Evolutionary conservation across 129 eudicot genomes (phyloP).

Genomic region (Silybum marianum): DNA sequence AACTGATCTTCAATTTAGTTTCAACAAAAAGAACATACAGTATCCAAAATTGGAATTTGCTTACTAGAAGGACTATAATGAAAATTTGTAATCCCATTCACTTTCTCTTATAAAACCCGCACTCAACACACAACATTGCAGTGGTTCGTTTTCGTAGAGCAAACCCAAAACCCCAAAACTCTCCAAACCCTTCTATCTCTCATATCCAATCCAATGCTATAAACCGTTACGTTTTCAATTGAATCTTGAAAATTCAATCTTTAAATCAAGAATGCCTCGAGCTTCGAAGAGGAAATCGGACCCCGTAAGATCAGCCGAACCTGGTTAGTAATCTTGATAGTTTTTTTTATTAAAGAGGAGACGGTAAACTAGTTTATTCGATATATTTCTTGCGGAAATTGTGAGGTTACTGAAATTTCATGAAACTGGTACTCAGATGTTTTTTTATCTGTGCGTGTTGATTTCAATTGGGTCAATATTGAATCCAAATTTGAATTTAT

Average conservation of each 20-base stretch:
- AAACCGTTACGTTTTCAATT: background rate
- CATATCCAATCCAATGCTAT: background rate
- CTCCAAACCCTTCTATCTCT: conserved; percentile 15
- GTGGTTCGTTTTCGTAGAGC: background rate
- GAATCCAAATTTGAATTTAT: conserved; percentile 26
- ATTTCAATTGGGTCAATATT: background rate
- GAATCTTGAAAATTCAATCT: background rate
- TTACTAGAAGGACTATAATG: background rate
- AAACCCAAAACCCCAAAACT: conserved; percentile 8
- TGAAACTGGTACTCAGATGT: background rate
- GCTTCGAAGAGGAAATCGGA: conserved; percentile 62
- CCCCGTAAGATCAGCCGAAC: conserved; percentile 40
- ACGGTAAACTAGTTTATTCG: background rate
- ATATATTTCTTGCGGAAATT: background rate
- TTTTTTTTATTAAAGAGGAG: background rate
- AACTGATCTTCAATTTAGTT: background rate
- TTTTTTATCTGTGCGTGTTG: background rate
- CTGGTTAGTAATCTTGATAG: conserved; percentile 25
- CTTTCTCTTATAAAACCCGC: background rate
- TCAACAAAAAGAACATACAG: too few relatives aligned
- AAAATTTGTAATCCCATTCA: background rate
- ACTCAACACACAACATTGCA: background rate
- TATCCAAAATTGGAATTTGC: background rate
- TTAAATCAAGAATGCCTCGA: conserved; percentile 49
- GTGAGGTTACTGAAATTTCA: background rate